phyloP scores from a whole-genome alignment of 345 rosid species.

The Populus ilicifolia region DNA sequence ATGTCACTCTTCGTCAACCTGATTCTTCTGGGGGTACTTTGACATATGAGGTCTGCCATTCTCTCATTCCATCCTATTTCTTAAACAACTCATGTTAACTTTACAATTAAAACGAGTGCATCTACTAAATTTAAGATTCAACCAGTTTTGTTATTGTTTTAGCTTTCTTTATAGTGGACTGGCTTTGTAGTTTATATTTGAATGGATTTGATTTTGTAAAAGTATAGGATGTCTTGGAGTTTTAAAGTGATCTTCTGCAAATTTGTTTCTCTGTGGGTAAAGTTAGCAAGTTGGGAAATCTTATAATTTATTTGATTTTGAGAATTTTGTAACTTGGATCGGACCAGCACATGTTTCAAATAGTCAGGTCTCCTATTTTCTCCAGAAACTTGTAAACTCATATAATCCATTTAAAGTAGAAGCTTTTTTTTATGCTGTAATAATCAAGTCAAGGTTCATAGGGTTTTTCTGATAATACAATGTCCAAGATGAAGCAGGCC shows the following conservation, averaged over 20 bases:
- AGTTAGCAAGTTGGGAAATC: background rate
- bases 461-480: background rate
- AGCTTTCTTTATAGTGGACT: background rate
- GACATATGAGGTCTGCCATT: conserved; percentile 74
- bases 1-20: conserved; percentile 94
- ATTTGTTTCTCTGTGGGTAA: background rate
- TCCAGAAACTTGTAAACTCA: background rate
- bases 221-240: background rate
- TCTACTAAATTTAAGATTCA: background rate
- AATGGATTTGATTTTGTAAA: background rate
- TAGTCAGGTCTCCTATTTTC: background rate
- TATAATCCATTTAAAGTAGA: background rate
- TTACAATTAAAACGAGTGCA: background rate
- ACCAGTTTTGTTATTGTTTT: background rate
- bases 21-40: conserved; percentile 98
- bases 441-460: background rate
- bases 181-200: background rate
- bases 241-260: background rate
- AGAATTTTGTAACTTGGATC: background rate
- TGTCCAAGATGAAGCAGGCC: background rate
- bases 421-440: background rate
- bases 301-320: background rate
- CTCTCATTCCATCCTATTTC: background rate
- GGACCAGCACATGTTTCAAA: background rate
- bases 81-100: background rate